These are phyloP conservation scores for Rosa chinensis DNA, from an alignment of 306 rosid genomes.

Conservation along the genomic window DNA sequence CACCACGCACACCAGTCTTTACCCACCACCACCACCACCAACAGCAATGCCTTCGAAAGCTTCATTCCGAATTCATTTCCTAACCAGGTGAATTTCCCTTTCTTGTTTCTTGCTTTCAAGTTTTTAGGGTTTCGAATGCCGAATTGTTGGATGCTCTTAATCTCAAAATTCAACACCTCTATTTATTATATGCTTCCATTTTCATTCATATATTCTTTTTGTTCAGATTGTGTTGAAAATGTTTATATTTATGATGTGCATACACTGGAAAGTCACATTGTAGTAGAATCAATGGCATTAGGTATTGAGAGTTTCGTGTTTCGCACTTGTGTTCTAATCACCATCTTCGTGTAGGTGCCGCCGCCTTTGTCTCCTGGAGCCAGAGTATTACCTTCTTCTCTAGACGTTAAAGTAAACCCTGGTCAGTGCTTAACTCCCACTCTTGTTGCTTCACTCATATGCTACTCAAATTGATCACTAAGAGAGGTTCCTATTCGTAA, in stretches of 20 bases:
- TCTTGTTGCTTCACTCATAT: background rate
- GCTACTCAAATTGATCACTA: background rate
- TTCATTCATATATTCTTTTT: background rate
- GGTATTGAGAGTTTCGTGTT: background rate
- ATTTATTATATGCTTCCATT: too few species aligned
- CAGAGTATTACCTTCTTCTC: constrained; percentile 41
- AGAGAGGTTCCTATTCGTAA: background rate
- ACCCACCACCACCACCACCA: constrained; percentile 17
- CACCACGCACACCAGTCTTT: background rate
- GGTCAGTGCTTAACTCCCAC: constrained; percentile 25
- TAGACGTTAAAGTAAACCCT: constrained; percentile 33
- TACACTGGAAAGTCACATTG: background rate
- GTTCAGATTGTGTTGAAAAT: background rate
- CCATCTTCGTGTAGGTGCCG: constrained; percentile 35
- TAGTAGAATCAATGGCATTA: background rate
- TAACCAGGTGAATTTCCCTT: constrained; percentile 34
- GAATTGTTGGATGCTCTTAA: background rate
- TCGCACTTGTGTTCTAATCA: background rate
- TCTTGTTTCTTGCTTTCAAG: background rate
- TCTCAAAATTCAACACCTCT: background rate
- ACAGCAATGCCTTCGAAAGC: constrained; percentile 11
- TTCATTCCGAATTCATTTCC: constrained; percentile 26
- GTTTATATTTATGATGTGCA: background rate
- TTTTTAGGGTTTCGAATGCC: constrained; percentile 8
- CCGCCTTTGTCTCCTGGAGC: constrained; percentile 29